Evolutionary conservation across 2,329 filamentous ascomycete species (phyloP).

Genomic region (Diaporthe sp.): DNA sequence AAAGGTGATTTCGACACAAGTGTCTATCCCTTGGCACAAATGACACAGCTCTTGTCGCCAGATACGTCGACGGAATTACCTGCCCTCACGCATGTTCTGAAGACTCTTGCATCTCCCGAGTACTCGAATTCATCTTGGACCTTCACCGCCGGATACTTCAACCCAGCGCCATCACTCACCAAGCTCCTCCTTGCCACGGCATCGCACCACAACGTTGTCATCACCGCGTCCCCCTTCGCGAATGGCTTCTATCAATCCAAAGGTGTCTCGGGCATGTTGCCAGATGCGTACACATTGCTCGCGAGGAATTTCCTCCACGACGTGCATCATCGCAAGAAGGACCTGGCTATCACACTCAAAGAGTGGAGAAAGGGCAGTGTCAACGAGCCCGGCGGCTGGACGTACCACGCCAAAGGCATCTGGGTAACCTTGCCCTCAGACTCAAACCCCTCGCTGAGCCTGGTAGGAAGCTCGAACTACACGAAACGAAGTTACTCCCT

Average conservation of each 20-base stretch:
- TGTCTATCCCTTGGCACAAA: constrained; percentile 89
- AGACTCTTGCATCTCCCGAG: constrained; percentile 72
- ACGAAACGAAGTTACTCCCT: constrained; percentile 93
- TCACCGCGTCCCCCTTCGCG: constrained; percentile 92
- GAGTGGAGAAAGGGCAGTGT: constrained; percentile 92
- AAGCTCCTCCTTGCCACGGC: constrained; percentile 82
- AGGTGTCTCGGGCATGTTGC: constrained; percentile 90
- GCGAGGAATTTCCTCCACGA: constrained; percentile 83
- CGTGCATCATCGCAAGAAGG: constrained; percentile 61
- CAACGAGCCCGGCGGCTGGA: constrained; percentile 88
- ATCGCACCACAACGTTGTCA: constrained; percentile 80
- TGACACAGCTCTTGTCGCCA: constrained; percentile 85
- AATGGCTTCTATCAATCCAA: constrained; percentile 95
- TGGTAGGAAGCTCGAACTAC: constrained; percentile 95
- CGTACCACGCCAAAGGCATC: constrained; percentile 96
- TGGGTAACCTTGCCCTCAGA: constrained; percentile 85
- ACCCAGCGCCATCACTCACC: constrained; percentile 89
- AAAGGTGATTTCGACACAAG: constrained; percentile 69
- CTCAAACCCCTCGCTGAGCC: constrained; percentile 78
- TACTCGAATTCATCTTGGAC: constrained; percentile 86
- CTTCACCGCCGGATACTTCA: constrained; percentile 98
- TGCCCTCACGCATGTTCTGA: constrained; percentile 81
- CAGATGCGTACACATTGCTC: constrained; percentile 91
- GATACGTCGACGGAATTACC: constrained; percentile 92
- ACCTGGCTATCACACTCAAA: constrained; percentile 77